Evolutionary conservation across 176 grass and related monocot genomes (phyloP).

Genomic region (Stipa capillata): DNA sequence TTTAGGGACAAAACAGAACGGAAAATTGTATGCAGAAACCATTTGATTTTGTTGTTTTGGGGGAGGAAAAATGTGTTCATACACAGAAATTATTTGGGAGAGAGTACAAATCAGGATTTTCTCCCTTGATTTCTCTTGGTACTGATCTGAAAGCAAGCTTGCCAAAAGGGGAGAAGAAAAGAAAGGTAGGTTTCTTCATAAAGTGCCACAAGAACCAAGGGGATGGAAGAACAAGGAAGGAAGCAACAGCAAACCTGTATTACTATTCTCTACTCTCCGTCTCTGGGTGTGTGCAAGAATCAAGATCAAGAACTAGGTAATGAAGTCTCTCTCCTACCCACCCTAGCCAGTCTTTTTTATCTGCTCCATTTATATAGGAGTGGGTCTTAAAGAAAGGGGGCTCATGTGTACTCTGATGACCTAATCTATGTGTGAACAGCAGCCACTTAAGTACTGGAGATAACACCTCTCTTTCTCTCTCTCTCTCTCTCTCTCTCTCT

Average conservation of each 20-base stretch:
- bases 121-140: neutral
- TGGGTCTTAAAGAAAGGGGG: constrained; percentile 11
- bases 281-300: neutral
- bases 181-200: constrained; percentile 7
- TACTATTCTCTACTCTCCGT: neutral
- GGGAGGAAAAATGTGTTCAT: neutral
- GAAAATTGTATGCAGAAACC: neutral
- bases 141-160: constrained; percentile 36
- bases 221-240: neutral
- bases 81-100: neutral
- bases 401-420: constrained; percentile 24
- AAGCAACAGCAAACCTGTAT: constrained; percentile 26
- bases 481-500: neutral
- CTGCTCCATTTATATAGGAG: constrained; percentile 22
- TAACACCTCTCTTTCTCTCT: neutral
- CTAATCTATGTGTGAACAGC: constrained; percentile 63
- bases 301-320: constrained; percentile 21
- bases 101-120: constrained; percentile 6
- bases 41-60: neutral
- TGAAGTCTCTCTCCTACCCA: neutral
- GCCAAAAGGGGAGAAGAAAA: neutral
- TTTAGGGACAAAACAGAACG: neutral
- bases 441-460: neutral
- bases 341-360: neutral
- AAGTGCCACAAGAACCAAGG: neutral